phyloP scores from a whole-genome alignment of 78 protist genomes.

The Pelomyxa schiedti region DNA sequence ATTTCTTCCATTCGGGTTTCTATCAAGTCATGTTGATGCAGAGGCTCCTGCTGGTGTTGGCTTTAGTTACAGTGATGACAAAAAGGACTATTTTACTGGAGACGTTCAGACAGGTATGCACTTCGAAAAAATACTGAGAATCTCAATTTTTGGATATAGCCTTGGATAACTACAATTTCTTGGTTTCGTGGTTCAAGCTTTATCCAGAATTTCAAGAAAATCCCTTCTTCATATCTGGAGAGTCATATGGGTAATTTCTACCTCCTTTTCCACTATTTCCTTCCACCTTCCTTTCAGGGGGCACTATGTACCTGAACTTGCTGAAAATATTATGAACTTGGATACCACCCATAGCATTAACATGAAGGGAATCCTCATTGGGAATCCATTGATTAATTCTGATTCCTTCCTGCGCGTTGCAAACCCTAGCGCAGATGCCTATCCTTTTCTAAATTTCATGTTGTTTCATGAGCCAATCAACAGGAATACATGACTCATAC shows the following conservation, averaged over 20 bases:
- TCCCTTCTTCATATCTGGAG: slow-evolving; percentile 47
- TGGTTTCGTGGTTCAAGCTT: slow-evolving; percentile 8
- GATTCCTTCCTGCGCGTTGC: background rate
- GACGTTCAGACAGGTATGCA: too few species aligned
- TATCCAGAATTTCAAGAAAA: slow-evolving; percentile 17
- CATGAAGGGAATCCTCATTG: slow-evolving; percentile 17
- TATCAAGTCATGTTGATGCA: background rate
- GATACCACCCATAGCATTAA: background rate
- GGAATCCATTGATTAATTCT: slow-evolving; percentile 48
- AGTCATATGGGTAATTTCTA: slow-evolving; percentile 65
- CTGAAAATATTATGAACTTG: background rate
- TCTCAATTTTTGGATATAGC: too few species aligned
- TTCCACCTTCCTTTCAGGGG: too few species aligned
- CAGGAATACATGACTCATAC: background rate
- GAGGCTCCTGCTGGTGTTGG: slow-evolving; percentile 1
- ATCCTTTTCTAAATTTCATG: background rate
- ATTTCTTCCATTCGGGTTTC: slow-evolving; percentile 16
- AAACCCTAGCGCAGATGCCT: background rate
- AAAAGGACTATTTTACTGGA: background rate
- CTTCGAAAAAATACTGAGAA: too few species aligned
- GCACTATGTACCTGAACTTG: slow-evolving; percentile 25
- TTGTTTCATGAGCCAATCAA: too few species aligned
- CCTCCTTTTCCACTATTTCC: too few species aligned
- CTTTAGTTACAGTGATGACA: background rate
- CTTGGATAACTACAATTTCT: slow-evolving; percentile 8